These are phyloP conservation scores for Marasmius oreades DNA, from an alignment of 1,284 basidiomycete genomes.

Conservation along the genomic window DNA sequence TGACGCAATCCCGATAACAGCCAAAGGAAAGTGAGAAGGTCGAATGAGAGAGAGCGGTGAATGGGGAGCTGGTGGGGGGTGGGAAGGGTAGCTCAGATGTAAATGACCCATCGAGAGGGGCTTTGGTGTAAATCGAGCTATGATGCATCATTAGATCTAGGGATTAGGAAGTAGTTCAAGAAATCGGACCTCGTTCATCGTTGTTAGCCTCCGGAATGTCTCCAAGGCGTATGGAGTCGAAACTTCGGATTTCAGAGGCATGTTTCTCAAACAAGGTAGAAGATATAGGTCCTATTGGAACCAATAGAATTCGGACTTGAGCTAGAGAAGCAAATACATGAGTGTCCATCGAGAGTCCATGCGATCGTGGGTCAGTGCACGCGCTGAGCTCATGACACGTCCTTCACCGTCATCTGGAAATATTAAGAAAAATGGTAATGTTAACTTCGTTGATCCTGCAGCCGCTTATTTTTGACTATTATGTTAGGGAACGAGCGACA, in stretches of 20 bases:
- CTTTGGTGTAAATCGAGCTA: slow-evolving; percentile 80
- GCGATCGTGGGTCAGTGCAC: too few relatives aligned
- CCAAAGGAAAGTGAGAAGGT: slow-evolving; percentile 76
- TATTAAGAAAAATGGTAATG: too few relatives aligned
- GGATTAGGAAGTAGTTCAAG: slow-evolving; percentile 4
- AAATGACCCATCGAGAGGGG: slow-evolving; percentile 72
- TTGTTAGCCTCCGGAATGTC: slow-evolving; percentile 78
- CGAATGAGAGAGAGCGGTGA: slow-evolving; percentile 61
- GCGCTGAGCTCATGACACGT: too few relatives aligned
- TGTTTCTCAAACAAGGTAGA: slow-evolving; percentile 63
- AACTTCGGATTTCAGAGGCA: slow-evolving; percentile 64
- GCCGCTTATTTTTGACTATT: not conserved
- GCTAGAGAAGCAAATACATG: slow-evolving; percentile 75
- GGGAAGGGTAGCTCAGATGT: slow-evolving; percentile 69
- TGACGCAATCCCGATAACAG: slow-evolving; percentile 73
- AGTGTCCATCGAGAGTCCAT: slow-evolving; percentile 50
- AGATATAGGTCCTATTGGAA: slow-evolving; percentile 74
- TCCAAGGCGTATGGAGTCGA: slow-evolving; percentile 68
- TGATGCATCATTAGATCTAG: slow-evolving; percentile 11
- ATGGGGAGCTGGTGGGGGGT: slow-evolving; percentile 61
- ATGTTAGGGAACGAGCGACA: slow-evolving; percentile 74
- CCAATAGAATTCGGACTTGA: slow-evolving; percentile 70
- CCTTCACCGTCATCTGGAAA: too few relatives aligned
- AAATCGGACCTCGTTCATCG: slow-evolving; percentile 66
- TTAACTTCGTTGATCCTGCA: not conserved